phyloP scores from a whole-genome alignment of 352 stramenopile genomes.

The Sclerospora graminicola region DNA sequence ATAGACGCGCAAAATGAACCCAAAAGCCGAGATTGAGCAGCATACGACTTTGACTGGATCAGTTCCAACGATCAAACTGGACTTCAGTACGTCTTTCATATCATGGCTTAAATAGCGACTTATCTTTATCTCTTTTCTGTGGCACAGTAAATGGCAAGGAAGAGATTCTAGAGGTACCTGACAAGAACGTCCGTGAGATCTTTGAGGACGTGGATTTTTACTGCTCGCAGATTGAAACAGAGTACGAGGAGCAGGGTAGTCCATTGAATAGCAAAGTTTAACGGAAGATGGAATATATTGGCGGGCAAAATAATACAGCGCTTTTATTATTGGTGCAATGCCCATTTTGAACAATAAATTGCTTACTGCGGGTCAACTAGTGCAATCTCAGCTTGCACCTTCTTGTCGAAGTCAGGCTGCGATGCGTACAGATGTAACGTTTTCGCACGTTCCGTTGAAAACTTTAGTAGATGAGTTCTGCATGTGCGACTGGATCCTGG shows the following conservation, averaged over 20 bases:
- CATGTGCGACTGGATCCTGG: slow-evolving; percentile 46
- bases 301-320: not conserved
- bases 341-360: slow-evolving; percentile 10
- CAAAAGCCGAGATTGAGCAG: slow-evolving; percentile 65
- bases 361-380: slow-evolving; percentile 37
- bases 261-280: slow-evolving; percentile 41
- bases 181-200: slow-evolving; percentile 75
- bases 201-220: slow-evolving; percentile 78
- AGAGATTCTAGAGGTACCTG: slow-evolving; percentile 51
- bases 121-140: not conserved
- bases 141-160: slow-evolving; percentile 68
- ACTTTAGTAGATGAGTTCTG: slow-evolving; percentile 35
- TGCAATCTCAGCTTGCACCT: slow-evolving; percentile 41
- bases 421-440: slow-evolving; percentile 21
- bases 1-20: slow-evolving; percentile 67
- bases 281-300: not conserved
- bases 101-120: not conserved
- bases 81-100: slow-evolving; percentile 49
- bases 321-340: not conserved
- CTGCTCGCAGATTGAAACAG: slow-evolving; percentile 81
- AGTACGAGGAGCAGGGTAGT: slow-evolving; percentile 72
- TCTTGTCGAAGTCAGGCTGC: slow-evolving; percentile 31
- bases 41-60: slow-evolving; percentile 43
- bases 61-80: slow-evolving; percentile 57
- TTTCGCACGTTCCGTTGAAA: slow-evolving; percentile 41